A percentile compares a stretch with the other conserved stretches of the same genome.
Conservation (phyloP, 495 filamentous ascomycete species). For the Aspergillus wentii region DNA sequence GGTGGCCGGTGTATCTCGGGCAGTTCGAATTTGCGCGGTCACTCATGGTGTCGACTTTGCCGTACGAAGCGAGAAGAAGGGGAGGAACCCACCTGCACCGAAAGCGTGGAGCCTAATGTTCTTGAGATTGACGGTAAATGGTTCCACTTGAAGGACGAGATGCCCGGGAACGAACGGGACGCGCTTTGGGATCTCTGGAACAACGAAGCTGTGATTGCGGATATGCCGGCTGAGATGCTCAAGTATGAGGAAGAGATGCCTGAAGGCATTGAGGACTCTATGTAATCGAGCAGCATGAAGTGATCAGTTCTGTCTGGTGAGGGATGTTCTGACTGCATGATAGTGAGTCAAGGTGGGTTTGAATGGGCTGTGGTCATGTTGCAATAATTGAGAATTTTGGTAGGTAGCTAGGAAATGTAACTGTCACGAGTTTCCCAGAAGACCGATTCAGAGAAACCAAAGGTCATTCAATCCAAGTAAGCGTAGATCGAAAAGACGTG, state of each 20-base stretch:
- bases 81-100: not conserved
- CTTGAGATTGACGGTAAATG: not conserved
- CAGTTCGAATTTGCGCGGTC: not conserved
- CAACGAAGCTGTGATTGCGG: not conserved
- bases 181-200: not conserved
- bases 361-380: too few species aligned
- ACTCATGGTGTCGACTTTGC: not conserved
- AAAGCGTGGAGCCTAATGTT: not conserved
- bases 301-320: too few species aligned
- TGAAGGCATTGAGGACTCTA: not conserved
- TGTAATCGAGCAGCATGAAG: too few species aligned
- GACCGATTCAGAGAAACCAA: too few species aligned
- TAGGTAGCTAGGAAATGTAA: too few species aligned
- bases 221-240: not conserved
- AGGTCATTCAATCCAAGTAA: too few species aligned
- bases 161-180: not conserved
- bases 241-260: not conserved
- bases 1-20: not conserved
- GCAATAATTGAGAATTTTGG: too few species aligned
- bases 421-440: too few species aligned
- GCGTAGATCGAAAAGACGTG: too few species aligned
- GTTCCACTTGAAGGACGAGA: not conserved
- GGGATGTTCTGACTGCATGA: too few species aligned
- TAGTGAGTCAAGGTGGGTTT: too few species aligned
- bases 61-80: not conserved